Base-by-base conservation (phyloP, 176 grass and related monocot genomes). In the Cocos nucifera region DNA sequence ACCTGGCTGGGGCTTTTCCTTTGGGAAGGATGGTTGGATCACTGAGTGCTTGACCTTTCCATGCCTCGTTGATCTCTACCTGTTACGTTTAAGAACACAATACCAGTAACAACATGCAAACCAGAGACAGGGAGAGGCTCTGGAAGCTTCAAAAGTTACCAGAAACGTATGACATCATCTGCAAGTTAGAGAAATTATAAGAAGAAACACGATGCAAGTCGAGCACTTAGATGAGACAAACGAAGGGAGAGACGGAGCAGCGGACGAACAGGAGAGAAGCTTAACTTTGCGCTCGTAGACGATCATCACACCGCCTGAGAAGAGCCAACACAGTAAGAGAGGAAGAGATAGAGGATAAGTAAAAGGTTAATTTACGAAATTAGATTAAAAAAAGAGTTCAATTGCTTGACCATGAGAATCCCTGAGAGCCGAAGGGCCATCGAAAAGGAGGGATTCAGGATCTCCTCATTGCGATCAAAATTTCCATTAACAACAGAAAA, bases 381-480 rank as follows among this genome's bases (percentile, higher is more conserved):
- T 30, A 30, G 28, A 27, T 27, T 27, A 4, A 27, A 27, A 27
- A 27, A 12, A 19, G 10, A 64, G 22, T 64, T 51, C 17, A 22
- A 63, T 6, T 16, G 27, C 80, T 84, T 49, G 74, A 86, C 93
- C 93, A 88, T 91, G 64, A 97, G 93, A 50, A 91, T 97, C 65
- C 84, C 81, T 20, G 87, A 83, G 28, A 97, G 78, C 62, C 93
- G 78, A 21, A 97, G 84, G 70, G 93, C 80, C 87, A 97, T 88
- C 14, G 87, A 87, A 62, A 88, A 81, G 3, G 87, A 69, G 3
- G 87, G 93, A 54, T 97, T 88, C 66, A 97, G 53, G 59, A 97
- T 91, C 81, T 97, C 87, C 79, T 97, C 93, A 48, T 84, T 97
- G 57, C 49, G 48, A 39, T 24, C 19, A 62, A 59, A 49, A 59